Base-by-base conservation (phyloP, 73 alveolate species). In the Vitrella brassicaformis region DNA sequence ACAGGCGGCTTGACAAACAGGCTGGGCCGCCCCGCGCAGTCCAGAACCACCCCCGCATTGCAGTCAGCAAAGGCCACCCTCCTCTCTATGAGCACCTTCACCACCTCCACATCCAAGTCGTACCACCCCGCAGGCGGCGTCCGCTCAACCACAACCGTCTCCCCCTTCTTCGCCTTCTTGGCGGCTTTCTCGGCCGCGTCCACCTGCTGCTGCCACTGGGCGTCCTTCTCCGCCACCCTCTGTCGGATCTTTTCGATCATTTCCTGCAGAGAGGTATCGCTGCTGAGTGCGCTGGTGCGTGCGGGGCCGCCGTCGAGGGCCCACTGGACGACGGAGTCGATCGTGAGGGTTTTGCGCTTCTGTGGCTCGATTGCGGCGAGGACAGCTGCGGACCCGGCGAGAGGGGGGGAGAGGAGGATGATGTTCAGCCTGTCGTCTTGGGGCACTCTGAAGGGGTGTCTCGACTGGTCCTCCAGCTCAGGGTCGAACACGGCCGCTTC, bases 11-110 rank as follows among this genome's bases (percentile, higher is more conserved):
- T n/a, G n/a, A n/a, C n/a, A n/a, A n/a, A n/a, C n/a, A n/a, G n/a
- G n/a, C n/a, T n/a, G n/a, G 4, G 4, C 56, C 22, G 4, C 56
- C 4, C 22, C 56, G 14, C 56, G 56, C 56, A 4, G 81, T 92
- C 97, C 78, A 92, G 89, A 31, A 92, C 89, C 27, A 83, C 91
- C 4, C 97, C 97, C 27, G 92, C 88, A 31, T 89, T 90, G 81
- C 97, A 92, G 84, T 92, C 97, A 72, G 74, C 93, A 30, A 79
- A 88, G 31, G 72, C 75, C 67, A 88, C 76, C 80, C 97, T 83
- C 74, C 83, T 89, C 56, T 74, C 71, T 30, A 92, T 70, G 81
- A 92, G 75, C 81, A 87, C 90, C 75, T 67, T 71, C 28, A 92
- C 87, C 71, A 92, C 65, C 71, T 86, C 94, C 70, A 85, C 81